Conservation (phyloP, 1,139 yeast species). For the Waltiozyma sp. region DNA sequence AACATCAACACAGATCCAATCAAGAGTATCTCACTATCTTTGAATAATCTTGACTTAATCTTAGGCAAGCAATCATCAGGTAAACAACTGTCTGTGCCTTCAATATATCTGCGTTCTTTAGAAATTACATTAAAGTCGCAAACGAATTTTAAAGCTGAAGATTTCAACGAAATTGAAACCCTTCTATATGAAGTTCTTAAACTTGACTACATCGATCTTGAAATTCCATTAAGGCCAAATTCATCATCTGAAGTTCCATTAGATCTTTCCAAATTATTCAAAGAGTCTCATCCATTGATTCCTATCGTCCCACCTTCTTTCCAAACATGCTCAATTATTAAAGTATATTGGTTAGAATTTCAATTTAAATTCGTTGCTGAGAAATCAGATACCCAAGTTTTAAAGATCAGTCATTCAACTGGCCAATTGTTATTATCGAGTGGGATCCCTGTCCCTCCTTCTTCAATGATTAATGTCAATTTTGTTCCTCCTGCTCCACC, state of each 20-base stretch:
- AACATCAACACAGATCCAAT: neutral
- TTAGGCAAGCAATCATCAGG: neutral
- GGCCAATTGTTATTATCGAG: constrained; percentile 14
- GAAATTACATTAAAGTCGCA: neutral
- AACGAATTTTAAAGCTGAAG: neutral
- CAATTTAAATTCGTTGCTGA: neutral
- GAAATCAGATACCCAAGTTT: neutral
- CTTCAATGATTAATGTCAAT: neutral
- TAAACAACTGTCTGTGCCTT: neutral
- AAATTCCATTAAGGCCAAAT: neutral
- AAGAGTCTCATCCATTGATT: neutral
- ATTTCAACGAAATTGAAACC: neutral
- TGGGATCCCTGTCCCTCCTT: constrained; percentile 23
- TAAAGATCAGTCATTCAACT: neutral
- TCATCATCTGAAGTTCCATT: neutral
- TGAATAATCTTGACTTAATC: neutral
- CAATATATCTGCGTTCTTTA: neutral
- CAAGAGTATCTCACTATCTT: neutral
- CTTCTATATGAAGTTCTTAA: neutral
- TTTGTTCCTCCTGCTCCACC: neutral
- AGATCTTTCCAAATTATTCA: neutral
- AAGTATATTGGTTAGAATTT: neutral
- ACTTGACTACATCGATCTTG: neutral
- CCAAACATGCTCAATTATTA: neutral
- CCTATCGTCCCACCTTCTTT: neutral